A percentile compares a stretch with the other conserved stretches of the same genome.
Conservation (phyloP, 202 grass and related monocot genomes). For the Zizania palustris region DNA sequence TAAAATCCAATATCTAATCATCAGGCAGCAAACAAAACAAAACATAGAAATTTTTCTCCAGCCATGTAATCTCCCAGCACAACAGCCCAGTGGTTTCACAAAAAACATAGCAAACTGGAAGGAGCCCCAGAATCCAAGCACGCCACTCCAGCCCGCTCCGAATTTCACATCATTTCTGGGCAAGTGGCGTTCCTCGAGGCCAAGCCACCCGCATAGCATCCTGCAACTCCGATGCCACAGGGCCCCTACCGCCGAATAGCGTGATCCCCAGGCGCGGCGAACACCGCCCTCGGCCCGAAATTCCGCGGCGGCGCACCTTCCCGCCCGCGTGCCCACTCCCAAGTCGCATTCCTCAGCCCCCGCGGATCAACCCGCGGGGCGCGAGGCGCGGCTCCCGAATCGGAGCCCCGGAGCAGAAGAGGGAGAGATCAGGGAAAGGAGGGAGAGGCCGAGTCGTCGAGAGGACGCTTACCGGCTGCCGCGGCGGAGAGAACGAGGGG, state of each 20-base stretch:
- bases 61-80: slow-evolving; percentile 6
- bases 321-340: not conserved
- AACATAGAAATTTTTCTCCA: not conserved
- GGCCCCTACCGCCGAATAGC: slow-evolving; percentile 2
- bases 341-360: slow-evolving; percentile 34
- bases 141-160: not conserved
- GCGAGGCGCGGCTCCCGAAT: not conserved
- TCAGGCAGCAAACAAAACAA: not conserved
- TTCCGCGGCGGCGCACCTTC: slow-evolving; percentile 23
- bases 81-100: not conserved
- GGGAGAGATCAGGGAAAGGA: slow-evolving; percentile 38
- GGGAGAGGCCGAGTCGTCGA: not conserved
- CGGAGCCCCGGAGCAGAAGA: slow-evolving; percentile 16
- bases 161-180: slow-evolving; percentile 22
- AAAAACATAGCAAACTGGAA: not conserved
- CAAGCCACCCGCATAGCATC: not conserved
- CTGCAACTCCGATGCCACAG: not conserved
- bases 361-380: slow-evolving; percentile 39
- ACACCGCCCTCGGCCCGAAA: slow-evolving; percentile 6
- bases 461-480: slow-evolving; percentile 28
- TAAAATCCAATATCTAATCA: slow-evolving; percentile 16
- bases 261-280: slow-evolving; percentile 24
- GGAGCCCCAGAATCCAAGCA: slow-evolving; percentile 10
- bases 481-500: not conserved
- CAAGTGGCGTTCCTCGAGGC: not conserved